These are phyloP conservation scores for Sugiyamaella pinicola DNA, from an alignment of 1,139 yeast species.

Conservation along the genomic window DNA sequence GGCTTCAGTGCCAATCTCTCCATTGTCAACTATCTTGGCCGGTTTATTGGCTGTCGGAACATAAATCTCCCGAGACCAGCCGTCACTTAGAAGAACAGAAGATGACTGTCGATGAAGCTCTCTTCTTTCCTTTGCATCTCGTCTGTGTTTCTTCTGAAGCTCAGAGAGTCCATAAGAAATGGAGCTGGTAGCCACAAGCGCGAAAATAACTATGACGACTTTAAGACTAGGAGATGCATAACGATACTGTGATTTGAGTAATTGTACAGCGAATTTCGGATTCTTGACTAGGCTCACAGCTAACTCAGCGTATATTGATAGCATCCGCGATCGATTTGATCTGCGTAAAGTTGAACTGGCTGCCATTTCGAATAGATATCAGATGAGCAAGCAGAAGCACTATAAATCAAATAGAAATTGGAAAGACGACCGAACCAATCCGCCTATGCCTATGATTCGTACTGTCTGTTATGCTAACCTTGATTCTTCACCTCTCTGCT, in stretches of 20 bases:
- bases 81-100: constrained; percentile 34
- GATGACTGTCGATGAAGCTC: constrained; percentile 36
- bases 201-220: constrained; percentile 6
- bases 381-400: too few relatives aligned
- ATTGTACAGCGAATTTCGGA: constrained; percentile 11
- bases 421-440: too few relatives aligned
- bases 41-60: constrained; percentile 46
- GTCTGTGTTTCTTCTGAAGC: constrained; percentile 10
- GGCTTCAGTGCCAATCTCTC: constrained; percentile 14
- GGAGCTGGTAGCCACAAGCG: constrained; percentile 12
- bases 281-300: constrained; percentile 13
- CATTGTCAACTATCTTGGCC: constrained; percentile 3
- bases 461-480: too few relatives aligned
- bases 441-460: too few relatives aligned
- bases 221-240: constrained; percentile 9
- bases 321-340: constrained; percentile 10
- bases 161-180: constrained; percentile 12
- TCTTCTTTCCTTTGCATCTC: constrained; percentile 17
- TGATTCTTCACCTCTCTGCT: too few relatives aligned
- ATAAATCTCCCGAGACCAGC: constrained; percentile 41
- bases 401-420: too few relatives aligned
- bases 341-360: constrained; percentile 15
- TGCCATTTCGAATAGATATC: constrained; percentile 11
- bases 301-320: constrained; percentile 11
- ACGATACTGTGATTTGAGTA: constrained; percentile 9